Base-by-base conservation (phyloP, 768 basidiomycete genomes). In the Dioszegia aurantiaca region DNA sequence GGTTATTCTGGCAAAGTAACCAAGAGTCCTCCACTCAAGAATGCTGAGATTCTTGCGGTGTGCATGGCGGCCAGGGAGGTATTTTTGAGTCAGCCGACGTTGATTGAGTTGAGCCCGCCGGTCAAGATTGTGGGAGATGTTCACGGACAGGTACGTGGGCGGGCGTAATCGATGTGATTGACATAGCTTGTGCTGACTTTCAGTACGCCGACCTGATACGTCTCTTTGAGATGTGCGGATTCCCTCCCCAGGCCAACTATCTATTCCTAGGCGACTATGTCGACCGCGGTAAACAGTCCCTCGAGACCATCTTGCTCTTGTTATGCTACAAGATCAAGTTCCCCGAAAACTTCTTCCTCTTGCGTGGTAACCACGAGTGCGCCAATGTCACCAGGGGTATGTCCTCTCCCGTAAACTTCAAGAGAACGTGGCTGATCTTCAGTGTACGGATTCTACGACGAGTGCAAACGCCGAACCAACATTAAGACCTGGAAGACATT, bases 401-500 rank as follows among this genome's bases (percentile, higher is more conserved):
- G 87, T 77, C 28, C 19, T 54, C 16, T 33, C 24, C 6, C 11
- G 9, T 28, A 12, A 21, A 46, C 27, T 19, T 16, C 43, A 30
- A 33, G 16, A 48, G 17, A n/a, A 3, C 27, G 3, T 54, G 16
- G 26, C 14, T 39, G 19, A 41, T 28, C 28, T 14, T 41, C 73
- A 97, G 95, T 98, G 21, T 99, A 99, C 71, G 95, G 95, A 26
- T 99, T 99, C 80, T 99, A 99, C 78, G 95, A 98, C 80, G 95
- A 99, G 80, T 99, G 95, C 82, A 99, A 99, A 80, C 87, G 95
- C 74, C 85, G 95, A 64, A 95, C 92, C 82, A 97, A 94, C 77
- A 91, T 98, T 82, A 99, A 98, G 81, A 93, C 90, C 26, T 99
- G 95, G 95, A 98, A 94, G 80, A 93, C 91, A 1, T 98, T 99